Base-by-base conservation (phyloP, 441 rosid genomes). In the Breynia disticha region DNA sequence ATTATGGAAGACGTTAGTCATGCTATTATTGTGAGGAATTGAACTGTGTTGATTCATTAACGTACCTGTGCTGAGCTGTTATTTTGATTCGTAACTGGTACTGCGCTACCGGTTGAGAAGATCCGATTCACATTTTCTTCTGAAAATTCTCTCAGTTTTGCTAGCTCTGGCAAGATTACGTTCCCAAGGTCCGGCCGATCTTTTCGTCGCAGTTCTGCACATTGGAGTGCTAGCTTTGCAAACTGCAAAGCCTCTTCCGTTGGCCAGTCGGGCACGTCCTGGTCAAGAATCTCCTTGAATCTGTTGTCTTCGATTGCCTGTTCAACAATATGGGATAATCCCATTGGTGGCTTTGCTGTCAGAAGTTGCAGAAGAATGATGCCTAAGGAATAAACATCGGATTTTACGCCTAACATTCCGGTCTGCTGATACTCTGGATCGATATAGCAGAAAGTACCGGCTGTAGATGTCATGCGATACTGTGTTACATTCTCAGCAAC, bases 381-480 rank as follows among this genome's bases (percentile, higher is more conserved):
- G 24, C 82, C 82, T 3, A 77, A 42, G 19, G 82, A 74, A 59
- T 77, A 77, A 0, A 77, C 54, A 11, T 77, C 82, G 0, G 82
- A 77, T 57, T 77, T 71, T 18, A 74, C 79, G 0, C 82, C 82
- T 3, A 77, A 67, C 73, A 72, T 69, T 32, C 82, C 74, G 1
- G 74, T 70, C 50, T 70, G 67, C 42, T 70, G 74, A 58, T 70
- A 70, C 52, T 70, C 74, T 44, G 82, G 82, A 44, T 77, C 82
- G 1, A 77, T 77, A 19, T 77, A 77, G 62, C 79, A 71, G 67
- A 74, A 77, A 32, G 82, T 77, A 41, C 82, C 82, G 2, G 82
- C 82, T 0, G 82, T 57, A 4, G 82, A 68, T 39, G 79, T 74
- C 73, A 74, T 63, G 57, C 65, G 73, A 48, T 55, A 77, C 57